Conservation (phyloP, 257 asterid species). For the Gentiana dahurica region DNA sequence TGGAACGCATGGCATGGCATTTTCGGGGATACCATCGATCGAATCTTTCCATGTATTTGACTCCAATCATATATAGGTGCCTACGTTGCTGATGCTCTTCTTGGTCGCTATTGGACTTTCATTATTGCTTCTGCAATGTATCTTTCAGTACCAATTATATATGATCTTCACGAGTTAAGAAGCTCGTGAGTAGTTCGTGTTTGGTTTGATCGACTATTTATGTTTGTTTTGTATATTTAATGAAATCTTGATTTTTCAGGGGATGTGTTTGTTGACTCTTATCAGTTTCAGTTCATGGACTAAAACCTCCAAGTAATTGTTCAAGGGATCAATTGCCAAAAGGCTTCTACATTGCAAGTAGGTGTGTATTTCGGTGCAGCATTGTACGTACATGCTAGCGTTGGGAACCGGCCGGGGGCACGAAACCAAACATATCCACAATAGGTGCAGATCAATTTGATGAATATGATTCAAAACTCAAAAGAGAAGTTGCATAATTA, state of each 20-base stretch:
- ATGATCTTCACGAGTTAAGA: background rate
- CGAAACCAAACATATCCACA: constrained; percentile 81
- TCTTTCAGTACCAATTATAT: constrained; percentile 33
- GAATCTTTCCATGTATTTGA: constrained; percentile 61
- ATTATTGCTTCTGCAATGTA: constrained; percentile 45
- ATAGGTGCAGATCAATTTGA: constrained; percentile 93
- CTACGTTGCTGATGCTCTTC: constrained; percentile 64
- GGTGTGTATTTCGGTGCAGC: constrained; percentile 48
- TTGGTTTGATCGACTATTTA: no score
- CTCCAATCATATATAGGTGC: constrained; percentile 63
- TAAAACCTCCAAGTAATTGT: constrained; percentile 42
- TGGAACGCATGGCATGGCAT: constrained; percentile 83
- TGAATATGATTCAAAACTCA: constrained; percentile 54
- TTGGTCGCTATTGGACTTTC: constrained; percentile 77
- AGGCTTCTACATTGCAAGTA: constrained; percentile 48
- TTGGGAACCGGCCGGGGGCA: constrained; percentile 78
- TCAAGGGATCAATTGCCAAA: constrained; percentile 33
- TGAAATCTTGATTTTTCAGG: constrained; percentile 25
- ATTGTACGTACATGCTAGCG: constrained; percentile 48
- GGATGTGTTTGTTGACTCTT: constrained; percentile 63
- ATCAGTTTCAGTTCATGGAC: constrained; percentile 51
- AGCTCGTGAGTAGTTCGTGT: no score
- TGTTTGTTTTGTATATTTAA: no score
- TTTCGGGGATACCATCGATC: constrained; percentile 19
- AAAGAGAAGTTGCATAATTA: constrained; percentile 68